Base-by-base conservation (phyloP, 202 grass and related monocot species). In the Panicum hallii region DNA sequence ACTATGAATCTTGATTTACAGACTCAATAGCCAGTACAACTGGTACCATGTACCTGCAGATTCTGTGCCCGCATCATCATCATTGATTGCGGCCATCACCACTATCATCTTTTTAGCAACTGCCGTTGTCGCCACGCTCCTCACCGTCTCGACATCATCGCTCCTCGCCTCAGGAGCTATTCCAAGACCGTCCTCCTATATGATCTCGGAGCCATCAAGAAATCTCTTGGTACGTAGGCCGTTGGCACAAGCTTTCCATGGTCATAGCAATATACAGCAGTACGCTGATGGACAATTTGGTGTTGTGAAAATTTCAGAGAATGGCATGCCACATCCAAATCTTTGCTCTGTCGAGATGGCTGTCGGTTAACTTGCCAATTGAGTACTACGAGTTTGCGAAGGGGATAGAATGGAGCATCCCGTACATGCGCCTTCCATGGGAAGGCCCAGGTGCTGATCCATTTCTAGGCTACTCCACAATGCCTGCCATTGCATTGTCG, bases 371-470 rank as follows among this genome's bases (percentile, higher is more conserved):
- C 19, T 71, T 99, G 68, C 91, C 97, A 1, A 82, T 99, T 7
- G 97, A 94, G 84, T 99, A 96, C 85, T 99, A 96, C 58, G 97
- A 99, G 88, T 85, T 99, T 42, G 78, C 91, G 61, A 94, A 86
- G 82, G 97, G 93, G 58, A 81, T 99, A 43, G 88, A 96, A 12
- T 99, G 97, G 97, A 90, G 49, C 38, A 99, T 99, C 58, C 97
- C 97, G 0, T 90, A 94, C 84, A 77, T 90, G 46, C 74, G 42
- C 56, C 97, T 99, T 44, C 97, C 97, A 56, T 99, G 97, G 97
- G 91, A 99, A 57, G 81, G 88, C 20, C 82, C 78, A 45, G 81
- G 78, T 19, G 81, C 91, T 26, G 92, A 94, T 58, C 88, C 93
- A 4, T 89, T 86, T 40, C 56, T 87, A n/a, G 93, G 94, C 23